A percentile compares a stretch with the other conserved stretches of the same genome.
Conservation (phyloP, 345 rosid genomes). For the Acer yangbiense region DNA sequence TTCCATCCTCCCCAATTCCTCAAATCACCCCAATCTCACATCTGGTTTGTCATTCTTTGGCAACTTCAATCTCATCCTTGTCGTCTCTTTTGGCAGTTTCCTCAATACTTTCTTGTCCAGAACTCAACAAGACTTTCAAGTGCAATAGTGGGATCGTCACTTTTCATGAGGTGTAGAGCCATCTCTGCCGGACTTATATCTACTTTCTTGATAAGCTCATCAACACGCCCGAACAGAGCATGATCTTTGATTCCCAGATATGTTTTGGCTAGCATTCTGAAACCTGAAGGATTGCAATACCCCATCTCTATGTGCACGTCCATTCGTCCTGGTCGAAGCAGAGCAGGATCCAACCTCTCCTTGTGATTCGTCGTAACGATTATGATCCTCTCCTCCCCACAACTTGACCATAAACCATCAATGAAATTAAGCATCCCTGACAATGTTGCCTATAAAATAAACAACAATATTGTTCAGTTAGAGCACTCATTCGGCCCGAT, state of each 20-base stretch:
- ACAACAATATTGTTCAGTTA: not conserved
- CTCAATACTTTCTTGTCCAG: slow-evolving; percentile 10
- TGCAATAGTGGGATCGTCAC: slow-evolving; percentile 22
- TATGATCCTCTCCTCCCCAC: slow-evolving; percentile 30
- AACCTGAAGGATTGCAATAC: slow-evolving; percentile 17
- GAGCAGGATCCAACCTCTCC: slow-evolving; percentile 25
- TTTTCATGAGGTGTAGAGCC: slow-evolving; percentile 48
- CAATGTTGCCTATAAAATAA: slow-evolving; percentile 16
- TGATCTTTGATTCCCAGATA: slow-evolving; percentile 23
- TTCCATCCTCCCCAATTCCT: too few species aligned
- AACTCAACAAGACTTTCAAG: slow-evolving; percentile 31
- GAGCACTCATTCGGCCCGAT: too few species aligned
- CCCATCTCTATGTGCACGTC: slow-evolving; percentile 28
- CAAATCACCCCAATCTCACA: too few species aligned
- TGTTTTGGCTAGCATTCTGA: slow-evolving; percentile 10
- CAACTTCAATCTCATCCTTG: not conserved
- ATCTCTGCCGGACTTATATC: slow-evolving; percentile 27
- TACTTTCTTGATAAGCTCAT: slow-evolving; percentile 4
- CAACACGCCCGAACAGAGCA: not conserved
- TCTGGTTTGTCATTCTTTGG: too few species aligned
- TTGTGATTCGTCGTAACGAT: slow-evolving; percentile 27
- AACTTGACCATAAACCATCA: slow-evolving; percentile 34
- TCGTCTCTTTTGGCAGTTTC: not conserved
- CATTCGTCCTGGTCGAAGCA: slow-evolving; percentile 26
- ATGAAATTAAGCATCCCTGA: slow-evolving; percentile 31